These are phyloP conservation scores for Aureobasidium pullulans DNA, from an alignment of 2,329 filamentous ascomycete species.

Conservation along the genomic window DNA sequence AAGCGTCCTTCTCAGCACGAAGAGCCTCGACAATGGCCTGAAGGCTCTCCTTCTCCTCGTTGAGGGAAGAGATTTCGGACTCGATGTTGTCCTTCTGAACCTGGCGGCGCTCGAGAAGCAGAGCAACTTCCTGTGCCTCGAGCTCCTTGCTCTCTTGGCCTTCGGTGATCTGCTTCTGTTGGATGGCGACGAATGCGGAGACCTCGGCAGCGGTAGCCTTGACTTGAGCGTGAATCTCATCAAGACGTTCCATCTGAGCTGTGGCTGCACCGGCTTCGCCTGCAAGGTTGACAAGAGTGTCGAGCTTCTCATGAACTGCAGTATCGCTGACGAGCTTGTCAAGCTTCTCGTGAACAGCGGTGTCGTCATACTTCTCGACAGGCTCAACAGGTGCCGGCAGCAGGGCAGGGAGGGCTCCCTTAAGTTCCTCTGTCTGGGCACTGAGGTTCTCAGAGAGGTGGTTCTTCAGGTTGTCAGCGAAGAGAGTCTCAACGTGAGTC, in stretches of 20 bases:
- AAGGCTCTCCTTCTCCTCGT: slow-evolving; percentile 39
- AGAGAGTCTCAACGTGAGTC: slow-evolving; percentile 35
- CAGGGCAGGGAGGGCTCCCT: slow-evolving; percentile 30
- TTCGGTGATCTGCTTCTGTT: slow-evolving; percentile 66
- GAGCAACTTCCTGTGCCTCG: slow-evolving; percentile 68
- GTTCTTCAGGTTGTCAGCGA: slow-evolving; percentile 9
- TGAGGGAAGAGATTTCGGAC: slow-evolving; percentile 38
- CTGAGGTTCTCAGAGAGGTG: slow-evolving; percentile 15
- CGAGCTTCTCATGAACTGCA: slow-evolving; percentile 36
- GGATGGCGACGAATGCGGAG: slow-evolving; percentile 68
- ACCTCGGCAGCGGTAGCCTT: slow-evolving; percentile 77
- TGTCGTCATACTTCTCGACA: slow-evolving; percentile 60
- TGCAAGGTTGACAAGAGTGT: slow-evolving; percentile 54
- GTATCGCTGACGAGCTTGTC: slow-evolving; percentile 32
- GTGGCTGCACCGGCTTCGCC: slow-evolving; percentile 62
- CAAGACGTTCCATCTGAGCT: slow-evolving; percentile 70
- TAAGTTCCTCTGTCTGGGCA: slow-evolving; percentile 13
- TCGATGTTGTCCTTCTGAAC: slow-evolving; percentile 56
- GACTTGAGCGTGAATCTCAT: slow-evolving; percentile 84
- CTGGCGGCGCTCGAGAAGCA: slow-evolving; percentile 71
- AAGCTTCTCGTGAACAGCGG: slow-evolving; percentile 52
- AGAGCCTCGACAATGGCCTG: slow-evolving; percentile 50
- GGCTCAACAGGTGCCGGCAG: slow-evolving; percentile 34
- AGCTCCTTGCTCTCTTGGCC: slow-evolving; percentile 73
- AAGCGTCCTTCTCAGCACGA: slow-evolving; percentile 63